Evolutionary conservation across 148 eudicot species (phyloP).

Genomic region (Camellia japonica): DNA sequence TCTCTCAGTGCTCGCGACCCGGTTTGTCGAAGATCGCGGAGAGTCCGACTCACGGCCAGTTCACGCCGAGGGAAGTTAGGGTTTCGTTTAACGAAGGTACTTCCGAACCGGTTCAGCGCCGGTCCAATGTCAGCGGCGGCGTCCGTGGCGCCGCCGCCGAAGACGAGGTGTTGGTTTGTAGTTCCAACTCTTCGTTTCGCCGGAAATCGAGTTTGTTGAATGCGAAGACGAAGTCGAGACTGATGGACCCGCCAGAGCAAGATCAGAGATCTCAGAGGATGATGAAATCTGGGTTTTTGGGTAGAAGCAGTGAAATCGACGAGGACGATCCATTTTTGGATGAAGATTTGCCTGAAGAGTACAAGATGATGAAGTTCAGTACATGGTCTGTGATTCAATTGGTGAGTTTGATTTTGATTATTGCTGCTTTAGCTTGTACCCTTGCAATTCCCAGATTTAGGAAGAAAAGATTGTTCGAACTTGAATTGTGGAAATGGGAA

Average conservation of each 20-base stretch:
- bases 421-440: conserved; percentile 63
- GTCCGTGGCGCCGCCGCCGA: conserved; percentile 14
- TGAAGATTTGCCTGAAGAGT: conserved; percentile 83
- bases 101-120: conserved; percentile 15
- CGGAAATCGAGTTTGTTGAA: conserved; percentile 41
- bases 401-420: conserved; percentile 54
- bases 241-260: conserved; percentile 67
- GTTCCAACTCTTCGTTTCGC: conserved; percentile 55
- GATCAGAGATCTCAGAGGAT: conserved; percentile 42
- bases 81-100: conserved; percentile 46
- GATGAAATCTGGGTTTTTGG: conserved; percentile 45
- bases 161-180: conserved; percentile 58
- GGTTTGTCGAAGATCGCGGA: conserved; percentile 24
- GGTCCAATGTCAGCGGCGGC: conserved; percentile 20
- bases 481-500: conserved; percentile 78
- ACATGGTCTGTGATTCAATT: conserved; percentile 47
- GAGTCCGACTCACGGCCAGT: conserved; percentile 33
- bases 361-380: conserved; percentile 49
- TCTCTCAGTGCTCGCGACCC: conserved; percentile 13
- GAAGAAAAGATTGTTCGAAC: conserved; percentile 32
- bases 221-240: conserved; percentile 66
- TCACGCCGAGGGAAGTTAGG: conserved; percentile 34
- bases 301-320: conserved; percentile 51
- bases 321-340: conserved; percentile 88
- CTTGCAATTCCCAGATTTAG: conserved; percentile 39